phyloP scores from a whole-genome alignment of 495 filamentous ascomycete genomes.

The Daldinia childiae region DNA sequence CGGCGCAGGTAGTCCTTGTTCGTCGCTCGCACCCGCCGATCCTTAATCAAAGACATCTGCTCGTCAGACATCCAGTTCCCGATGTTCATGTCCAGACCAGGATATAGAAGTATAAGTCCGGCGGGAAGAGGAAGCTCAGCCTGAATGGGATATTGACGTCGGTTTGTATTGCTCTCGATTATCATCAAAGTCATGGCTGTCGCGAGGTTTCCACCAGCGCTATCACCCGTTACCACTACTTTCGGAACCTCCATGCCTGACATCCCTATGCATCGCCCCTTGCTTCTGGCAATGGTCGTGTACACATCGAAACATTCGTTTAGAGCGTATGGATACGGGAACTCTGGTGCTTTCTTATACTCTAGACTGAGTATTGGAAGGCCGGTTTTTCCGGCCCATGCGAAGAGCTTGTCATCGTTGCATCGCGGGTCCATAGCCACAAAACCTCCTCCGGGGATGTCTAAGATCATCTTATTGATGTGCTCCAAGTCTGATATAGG shows the following conservation, averaged over 20 bases:
- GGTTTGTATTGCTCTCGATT: conserved; percentile 71
- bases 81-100: conserved; percentile 92
- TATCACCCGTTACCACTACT: conserved; percentile 87
- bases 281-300: conserved; percentile 75
- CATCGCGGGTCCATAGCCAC: conserved; percentile 93
- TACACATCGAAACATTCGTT: conserved; percentile 98
- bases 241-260: conserved; percentile 75
- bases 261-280: conserved; percentile 83
- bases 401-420: conserved; percentile 90
- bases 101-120: conserved; percentile 87
- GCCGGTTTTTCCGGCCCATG: conserved; percentile 86
- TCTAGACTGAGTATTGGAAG: conserved; percentile 89
- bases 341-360: conserved; percentile 94
- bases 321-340: conserved; percentile 92
- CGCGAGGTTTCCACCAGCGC: conserved; percentile 91
- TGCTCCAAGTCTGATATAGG: conserved; percentile 76
- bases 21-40: conserved; percentile 76
- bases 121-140: conserved; percentile 76
- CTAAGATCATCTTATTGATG: conserved; percentile 84
- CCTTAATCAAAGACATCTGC: conserved; percentile 92
- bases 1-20: conserved; percentile 78
- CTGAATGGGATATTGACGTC: conserved; percentile 66
- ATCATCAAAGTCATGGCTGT: conserved; percentile 87
- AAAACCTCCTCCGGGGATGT: conserved; percentile 94
- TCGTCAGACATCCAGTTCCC: conserved; percentile 99